Conservation (phyloP, 768 basidiomycete species). For the Mycena vitilis region DNA sequence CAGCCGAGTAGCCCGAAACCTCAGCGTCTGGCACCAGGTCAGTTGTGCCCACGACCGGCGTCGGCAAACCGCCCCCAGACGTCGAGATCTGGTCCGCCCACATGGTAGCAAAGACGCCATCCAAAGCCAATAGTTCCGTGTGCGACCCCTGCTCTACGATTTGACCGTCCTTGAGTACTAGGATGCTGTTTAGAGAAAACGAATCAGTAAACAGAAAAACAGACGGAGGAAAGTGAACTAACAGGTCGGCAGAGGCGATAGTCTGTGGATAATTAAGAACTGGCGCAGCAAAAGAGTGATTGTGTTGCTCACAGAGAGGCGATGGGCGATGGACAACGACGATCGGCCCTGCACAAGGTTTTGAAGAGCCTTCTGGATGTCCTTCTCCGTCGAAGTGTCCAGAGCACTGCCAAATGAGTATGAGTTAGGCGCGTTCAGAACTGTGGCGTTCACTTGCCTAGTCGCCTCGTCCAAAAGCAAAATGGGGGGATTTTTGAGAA, state of each 20-base stretch:
- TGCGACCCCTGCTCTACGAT: conserved; percentile 88
- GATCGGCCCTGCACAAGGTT: conserved; percentile 80
- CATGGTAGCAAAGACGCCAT: conserved; percentile 85
- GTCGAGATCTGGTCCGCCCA: conserved; percentile 88
- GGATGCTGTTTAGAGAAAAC: conserved; percentile 64
- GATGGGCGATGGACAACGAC: conserved; percentile 83
- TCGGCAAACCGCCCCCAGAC: conserved; percentile 60
- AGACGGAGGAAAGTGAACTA: conserved; percentile 40
- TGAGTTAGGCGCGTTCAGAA: conserved; percentile 1
- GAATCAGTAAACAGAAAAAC: conserved; percentile 24
- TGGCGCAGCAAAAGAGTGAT: conserved; percentile 14
- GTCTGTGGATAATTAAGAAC: conserved; percentile 49
- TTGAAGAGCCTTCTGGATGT: conserved; percentile 89
- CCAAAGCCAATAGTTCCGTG: conserved; percentile 76
- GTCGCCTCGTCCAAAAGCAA: conserved; percentile 84
- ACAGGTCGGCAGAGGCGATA: conserved; percentile 73
- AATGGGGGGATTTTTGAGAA: conserved; percentile 88
- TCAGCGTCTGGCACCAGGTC: conserved; percentile 44
- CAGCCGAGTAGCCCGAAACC: conserved; percentile 59
- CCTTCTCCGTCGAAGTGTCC: conserved; percentile 91
- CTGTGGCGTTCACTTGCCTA: conserved; percentile 52
- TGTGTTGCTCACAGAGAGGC: conserved; percentile 67
- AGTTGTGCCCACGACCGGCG: conserved; percentile 45
- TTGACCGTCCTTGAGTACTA: conserved; percentile 91
- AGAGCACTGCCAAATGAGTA: conserved; percentile 65